These are phyloP conservation scores for Alternaria tenuissima DNA, from an alignment of 2,329 filamentous ascomycete genomes.

Conservation along the genomic window DNA sequence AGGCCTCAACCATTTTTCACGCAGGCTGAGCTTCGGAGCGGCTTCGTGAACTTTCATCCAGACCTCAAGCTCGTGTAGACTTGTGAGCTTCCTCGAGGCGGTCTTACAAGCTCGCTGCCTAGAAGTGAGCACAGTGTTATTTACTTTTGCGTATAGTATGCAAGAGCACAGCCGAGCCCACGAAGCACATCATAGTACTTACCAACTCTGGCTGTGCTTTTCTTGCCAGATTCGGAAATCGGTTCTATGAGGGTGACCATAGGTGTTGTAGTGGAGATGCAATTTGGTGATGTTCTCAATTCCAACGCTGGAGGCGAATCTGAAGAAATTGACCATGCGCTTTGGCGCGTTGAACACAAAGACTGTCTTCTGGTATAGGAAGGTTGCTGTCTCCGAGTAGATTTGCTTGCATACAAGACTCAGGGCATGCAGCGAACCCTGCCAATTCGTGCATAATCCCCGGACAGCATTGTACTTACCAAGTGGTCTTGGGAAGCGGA, in stretches of 20 bases:
- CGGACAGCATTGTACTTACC: constrained; percentile 29
- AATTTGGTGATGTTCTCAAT: constrained; percentile 37
- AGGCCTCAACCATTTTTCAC: constrained; percentile 37
- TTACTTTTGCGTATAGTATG: background rate
- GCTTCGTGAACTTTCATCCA: constrained; percentile 28
- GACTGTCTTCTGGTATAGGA: constrained; percentile 41
- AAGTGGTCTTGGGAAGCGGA: constrained; percentile 29
- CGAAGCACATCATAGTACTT: background rate
- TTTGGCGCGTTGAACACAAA: constrained; percentile 43
- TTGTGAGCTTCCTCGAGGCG: constrained; percentile 28
- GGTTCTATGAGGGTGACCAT: constrained; percentile 28
- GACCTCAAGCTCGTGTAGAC: constrained; percentile 33
- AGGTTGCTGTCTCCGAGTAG: constrained; percentile 31
- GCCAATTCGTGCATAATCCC: constrained; percentile 40
- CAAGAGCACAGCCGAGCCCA: background rate
- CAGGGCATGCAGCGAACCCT: constrained; percentile 36
- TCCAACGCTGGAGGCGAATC: constrained; percentile 21
- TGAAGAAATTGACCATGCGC: constrained; percentile 40
- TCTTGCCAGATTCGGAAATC: constrained; percentile 31
- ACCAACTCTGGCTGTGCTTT: constrained; percentile 38
- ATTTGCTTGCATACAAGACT: constrained; percentile 42
- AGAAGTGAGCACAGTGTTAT: background rate
- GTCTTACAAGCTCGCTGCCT: constrained; percentile 27
- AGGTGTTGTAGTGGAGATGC: constrained; percentile 42
- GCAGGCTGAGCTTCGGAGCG: constrained; percentile 31